Base-by-base conservation (phyloP, 2,329 filamentous ascomycete species). In the Aspergillus sp. region DNA sequence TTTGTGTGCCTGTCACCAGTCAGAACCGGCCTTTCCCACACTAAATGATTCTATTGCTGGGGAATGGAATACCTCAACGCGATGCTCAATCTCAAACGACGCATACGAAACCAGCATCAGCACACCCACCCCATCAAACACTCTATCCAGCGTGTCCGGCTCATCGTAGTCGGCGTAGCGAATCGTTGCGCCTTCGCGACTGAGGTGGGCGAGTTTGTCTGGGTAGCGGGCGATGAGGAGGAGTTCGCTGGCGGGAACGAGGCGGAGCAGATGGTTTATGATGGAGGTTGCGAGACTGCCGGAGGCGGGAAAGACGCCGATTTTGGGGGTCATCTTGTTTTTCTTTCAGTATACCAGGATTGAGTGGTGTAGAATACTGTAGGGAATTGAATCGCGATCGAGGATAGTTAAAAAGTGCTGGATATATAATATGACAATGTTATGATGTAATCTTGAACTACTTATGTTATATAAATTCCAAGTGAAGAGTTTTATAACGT, bases 81-180 rank as follows among this genome's bases (percentile, higher is more conserved):
- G 67, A 52, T 73, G 69, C 5, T 76, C 66, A 47, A 71, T 69
- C 33, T 76, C 74, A 41, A 74, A 69, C 46, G 73, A 75, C 12
- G 76, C 71, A 52, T 76, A 79, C 0, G 78, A 81, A 30, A 83
- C 72, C 30, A 83, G 66, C 58, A 83, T 77, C 42, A 83, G 62
- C 22, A 70, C 65, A 15, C 78, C 72, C 12, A 80, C 67, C 6
- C 71, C 76, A 2, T 65, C 52, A 47, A 83, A 79, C 2, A 72
- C 78, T 1, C 61, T 53, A 27, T 72, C 62, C 15, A 82, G 64
- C 2, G 74, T 70, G 0, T 63, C 57, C 0, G 70, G 64, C 19
- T 70, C 63, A 38, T 80, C 76, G 58, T 78, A 83, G 52, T 75
- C 72, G 4, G 76, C 79, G 46, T 70, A 65, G 20, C 58, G 54